These are phyloP conservation scores for Sporothrix brasiliensis DNA, from an alignment of 2,329 filamentous ascomycete species.

Conservation along the genomic window DNA sequence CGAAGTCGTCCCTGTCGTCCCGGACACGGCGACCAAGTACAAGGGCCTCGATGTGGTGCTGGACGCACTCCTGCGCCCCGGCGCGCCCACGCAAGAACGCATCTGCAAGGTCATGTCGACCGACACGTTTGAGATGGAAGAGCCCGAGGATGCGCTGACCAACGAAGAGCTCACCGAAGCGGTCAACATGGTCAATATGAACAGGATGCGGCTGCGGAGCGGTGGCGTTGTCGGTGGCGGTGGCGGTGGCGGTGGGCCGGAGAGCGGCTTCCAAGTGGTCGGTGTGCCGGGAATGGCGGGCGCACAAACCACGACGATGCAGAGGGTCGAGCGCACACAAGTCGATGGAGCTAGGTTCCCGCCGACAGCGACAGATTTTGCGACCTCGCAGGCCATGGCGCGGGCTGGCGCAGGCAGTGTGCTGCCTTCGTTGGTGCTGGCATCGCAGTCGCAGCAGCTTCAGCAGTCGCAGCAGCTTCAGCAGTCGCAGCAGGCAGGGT, in stretches of 20 bases:
- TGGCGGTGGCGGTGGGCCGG: neutral
- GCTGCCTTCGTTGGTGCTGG: neutral
- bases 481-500: neutral
- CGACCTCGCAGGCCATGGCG: too few species aligned
- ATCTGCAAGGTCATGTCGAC: conserved; percentile 65
- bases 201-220: conserved; percentile 25
- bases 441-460: neutral
- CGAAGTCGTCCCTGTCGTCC: conserved; percentile 53
- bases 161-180: conserved; percentile 63
- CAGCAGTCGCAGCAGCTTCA: neutral
- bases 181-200: conserved; percentile 44
- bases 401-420: neutral
- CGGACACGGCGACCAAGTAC: conserved; percentile 53
- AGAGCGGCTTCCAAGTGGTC: conserved; percentile 3
- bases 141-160: conserved; percentile 61
- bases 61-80: conserved; percentile 49
- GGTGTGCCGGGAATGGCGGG: neutral
- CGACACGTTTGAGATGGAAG: conserved; percentile 73
- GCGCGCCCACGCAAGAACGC: conserved; percentile 42
- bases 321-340: conserved; percentile 7
- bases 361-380: neutral
- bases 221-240: neutral
- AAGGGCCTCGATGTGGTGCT: conserved; percentile 66
- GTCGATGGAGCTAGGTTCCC: conserved; percentile 15
- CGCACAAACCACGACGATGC: neutral